These are phyloP conservation scores for Hermanozyma aechmeae DNA, from an alignment of 805 yeast genomes.

Conservation along the genomic window DNA sequence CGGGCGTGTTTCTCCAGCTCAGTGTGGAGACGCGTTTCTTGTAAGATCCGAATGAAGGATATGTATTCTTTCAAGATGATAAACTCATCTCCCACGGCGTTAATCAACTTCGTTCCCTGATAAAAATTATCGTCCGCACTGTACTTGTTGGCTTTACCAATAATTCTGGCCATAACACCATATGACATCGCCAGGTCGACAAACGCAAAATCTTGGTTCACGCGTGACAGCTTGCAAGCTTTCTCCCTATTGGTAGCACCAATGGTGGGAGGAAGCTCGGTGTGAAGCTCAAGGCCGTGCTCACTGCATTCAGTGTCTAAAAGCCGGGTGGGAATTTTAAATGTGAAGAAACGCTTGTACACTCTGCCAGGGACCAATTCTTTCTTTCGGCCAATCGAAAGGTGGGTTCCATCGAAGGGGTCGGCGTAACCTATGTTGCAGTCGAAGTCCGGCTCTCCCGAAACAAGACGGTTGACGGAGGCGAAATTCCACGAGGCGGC, in stretches of 20 bases:
- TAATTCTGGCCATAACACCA: neutral
- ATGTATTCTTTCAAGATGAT: constrained; percentile 24
- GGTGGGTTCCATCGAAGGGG: constrained; percentile 16
- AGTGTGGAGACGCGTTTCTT: constrained; percentile 8
- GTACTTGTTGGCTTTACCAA: neutral
- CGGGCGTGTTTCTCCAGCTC: constrained; percentile 2
- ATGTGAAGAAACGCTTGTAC: constrained; percentile 33
- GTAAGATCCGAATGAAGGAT: constrained; percentile 18
- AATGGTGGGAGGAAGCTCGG: constrained; percentile 26
- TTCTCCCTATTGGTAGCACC: constrained; percentile 18
- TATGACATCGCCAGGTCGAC: neutral
- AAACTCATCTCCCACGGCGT: constrained; percentile 25
- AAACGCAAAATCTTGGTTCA: neutral
- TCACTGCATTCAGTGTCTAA: constrained; percentile 29
- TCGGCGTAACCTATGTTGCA: constrained; percentile 8
- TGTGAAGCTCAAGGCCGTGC: constrained; percentile 21
- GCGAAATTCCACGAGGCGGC: constrained; percentile 42
- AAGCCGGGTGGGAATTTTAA: constrained; percentile 26
- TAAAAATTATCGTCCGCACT: too few species aligned
- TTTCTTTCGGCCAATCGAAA: constrained; percentile 9
- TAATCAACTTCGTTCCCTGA: neutral
- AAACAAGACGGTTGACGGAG: constrained; percentile 19
- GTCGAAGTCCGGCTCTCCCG: constrained; percentile 8
- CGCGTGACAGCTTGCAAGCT: too few species aligned
- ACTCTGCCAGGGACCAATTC: constrained; percentile 11